Evolutionary conservation across 164 flowering plant species (phyloP).

Genomic region (Cinnamomum micranthum): DNA sequence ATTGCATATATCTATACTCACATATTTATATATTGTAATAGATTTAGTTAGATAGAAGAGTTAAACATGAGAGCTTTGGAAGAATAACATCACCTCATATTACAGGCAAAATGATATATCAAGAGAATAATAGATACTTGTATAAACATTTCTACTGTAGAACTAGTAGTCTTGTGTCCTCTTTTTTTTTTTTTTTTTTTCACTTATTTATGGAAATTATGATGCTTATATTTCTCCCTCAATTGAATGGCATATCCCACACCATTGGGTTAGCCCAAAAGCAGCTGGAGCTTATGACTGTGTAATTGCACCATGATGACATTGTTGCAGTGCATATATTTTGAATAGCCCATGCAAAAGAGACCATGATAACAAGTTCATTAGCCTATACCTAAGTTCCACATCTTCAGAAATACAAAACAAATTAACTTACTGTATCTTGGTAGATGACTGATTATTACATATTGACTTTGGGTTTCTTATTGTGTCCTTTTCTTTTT

Average conservation of each 20-base stretch:
- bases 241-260: background rate
- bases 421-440: background rate
- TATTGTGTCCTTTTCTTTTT: background rate
- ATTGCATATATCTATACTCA: background rate
- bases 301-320: background rate
- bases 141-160: background rate
- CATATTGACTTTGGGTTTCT: background rate
- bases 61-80: background rate
- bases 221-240: background rate
- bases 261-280: background rate
- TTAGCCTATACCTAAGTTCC: background rate
- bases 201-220: background rate
- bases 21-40: too few species aligned
- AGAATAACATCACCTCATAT: background rate
- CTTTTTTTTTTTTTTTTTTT: too few species aligned
- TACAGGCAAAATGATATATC: background rate
- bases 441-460: background rate
- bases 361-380: background rate
- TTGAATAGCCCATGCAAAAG: background rate
- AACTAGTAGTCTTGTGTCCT: background rate
- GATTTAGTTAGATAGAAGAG: background rate
- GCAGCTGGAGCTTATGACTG: background rate
- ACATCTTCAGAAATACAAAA: background rate
- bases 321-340: background rate
- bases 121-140: background rate